phyloP scores from a whole-genome alignment of 148 eudicot species.

The Hydrangea macrophylla region DNA sequence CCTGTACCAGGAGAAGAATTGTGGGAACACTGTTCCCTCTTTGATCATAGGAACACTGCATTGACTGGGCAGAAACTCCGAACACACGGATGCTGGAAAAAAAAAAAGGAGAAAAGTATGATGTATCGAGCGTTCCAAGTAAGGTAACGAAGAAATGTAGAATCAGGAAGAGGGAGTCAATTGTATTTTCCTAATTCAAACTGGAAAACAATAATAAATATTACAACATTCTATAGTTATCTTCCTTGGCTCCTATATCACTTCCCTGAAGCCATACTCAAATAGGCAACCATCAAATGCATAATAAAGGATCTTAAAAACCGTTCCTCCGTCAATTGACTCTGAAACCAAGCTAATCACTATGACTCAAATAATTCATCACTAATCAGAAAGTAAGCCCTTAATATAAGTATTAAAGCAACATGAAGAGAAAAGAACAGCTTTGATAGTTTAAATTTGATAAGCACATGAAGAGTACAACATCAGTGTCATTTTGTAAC shows the following conservation, averaged over 20 bases:
- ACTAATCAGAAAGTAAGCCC: too few species aligned
- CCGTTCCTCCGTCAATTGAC: neutral
- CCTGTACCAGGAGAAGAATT: conserved; percentile 75
- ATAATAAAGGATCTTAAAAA: neutral
- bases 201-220: neutral
- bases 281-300: neutral
- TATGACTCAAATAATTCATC: too few species aligned
- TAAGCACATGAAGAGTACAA: too few species aligned
- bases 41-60: conserved; percentile 76
- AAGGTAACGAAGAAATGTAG: neutral
- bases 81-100: conserved; percentile 67
- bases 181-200: neutral
- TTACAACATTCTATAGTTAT: neutral
- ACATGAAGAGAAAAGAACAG: too few species aligned
- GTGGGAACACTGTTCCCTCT: conserved; percentile 88
- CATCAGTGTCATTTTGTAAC: too few species aligned
- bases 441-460: too few species aligned
- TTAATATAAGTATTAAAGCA: too few species aligned
- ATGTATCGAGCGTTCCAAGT: neutral
- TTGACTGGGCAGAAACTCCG: conserved; percentile 88
- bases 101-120: neutral
- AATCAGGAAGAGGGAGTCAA: neutral
- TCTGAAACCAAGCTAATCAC: neutral
- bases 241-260: neutral
- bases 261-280: too few species aligned